These are phyloP conservation scores for Populus hybrid DNA, from an alignment of 441 rosid species.

Conservation along the genomic window DNA sequence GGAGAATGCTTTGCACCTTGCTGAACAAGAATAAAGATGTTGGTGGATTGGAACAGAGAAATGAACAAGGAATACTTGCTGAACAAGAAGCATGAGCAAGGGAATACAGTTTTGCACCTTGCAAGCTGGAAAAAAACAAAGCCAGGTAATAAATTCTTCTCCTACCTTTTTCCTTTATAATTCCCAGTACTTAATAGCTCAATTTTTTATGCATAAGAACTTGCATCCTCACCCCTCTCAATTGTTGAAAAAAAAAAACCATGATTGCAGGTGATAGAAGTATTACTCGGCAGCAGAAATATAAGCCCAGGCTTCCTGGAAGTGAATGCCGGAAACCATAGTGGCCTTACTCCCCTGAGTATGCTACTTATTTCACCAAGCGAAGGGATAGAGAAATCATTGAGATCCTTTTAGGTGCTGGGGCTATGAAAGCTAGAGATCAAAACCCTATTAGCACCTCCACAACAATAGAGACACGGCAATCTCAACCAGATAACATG, in stretches of 20 bases:
- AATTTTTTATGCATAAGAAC: too few species aligned
- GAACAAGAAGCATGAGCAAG: slow-evolving; percentile 39
- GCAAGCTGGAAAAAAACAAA: slow-evolving; percentile 39
- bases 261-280: background rate
- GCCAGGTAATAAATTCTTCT: slow-evolving; percentile 19
- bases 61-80: slow-evolving; percentile 22
- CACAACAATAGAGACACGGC: slow-evolving; percentile 21
- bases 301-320: background rate
- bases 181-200: background rate
- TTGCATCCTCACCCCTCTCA: too few species aligned
- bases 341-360: background rate
- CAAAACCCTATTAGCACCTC: background rate
- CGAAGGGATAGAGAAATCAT: background rate
- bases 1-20: slow-evolving; percentile 47
- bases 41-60: slow-evolving; percentile 33
- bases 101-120: slow-evolving; percentile 42
- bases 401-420: background rate
- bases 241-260: background rate
- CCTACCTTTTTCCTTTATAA: background rate
- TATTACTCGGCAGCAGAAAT: background rate
- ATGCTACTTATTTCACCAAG: background rate
- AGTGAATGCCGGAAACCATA: background rate
- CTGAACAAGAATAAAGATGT: slow-evolving; percentile 20
- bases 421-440: background rate
- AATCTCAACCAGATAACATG: slow-evolving; percentile 22